Evolutionary conservation across 345 rosid species (phyloP).

Genomic region (Ceriops decandra): DNA sequence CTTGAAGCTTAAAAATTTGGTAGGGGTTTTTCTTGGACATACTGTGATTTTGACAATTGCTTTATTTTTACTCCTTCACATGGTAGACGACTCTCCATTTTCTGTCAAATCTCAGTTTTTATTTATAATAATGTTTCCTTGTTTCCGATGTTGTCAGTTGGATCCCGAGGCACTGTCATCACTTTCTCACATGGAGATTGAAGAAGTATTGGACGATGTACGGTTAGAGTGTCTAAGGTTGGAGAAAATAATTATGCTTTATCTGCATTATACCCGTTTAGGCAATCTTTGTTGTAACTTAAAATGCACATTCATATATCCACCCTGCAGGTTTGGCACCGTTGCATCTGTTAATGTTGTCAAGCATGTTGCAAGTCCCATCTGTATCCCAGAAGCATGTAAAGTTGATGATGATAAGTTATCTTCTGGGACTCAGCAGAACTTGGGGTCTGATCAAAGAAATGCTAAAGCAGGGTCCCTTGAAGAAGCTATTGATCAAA

Average conservation of each 20-base stretch:
- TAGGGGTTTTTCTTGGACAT: conserved; percentile 22
- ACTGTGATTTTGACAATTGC: background rate
- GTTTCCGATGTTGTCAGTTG: conserved; percentile 36
- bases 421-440: conserved; percentile 17
- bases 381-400: conserved; percentile 17
- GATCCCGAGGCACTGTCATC: conserved; percentile 45
- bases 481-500: conserved; percentile 15
- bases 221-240: conserved; percentile 87
- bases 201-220: conserved; percentile 79
- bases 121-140: conserved; percentile 18
- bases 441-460: conserved; percentile 17
- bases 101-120: background rate
- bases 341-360: conserved; percentile 68
- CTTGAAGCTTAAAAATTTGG: conserved; percentile 83
- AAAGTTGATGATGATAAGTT: conserved; percentile 20
- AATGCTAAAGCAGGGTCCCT: conserved; percentile 22
- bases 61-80: conserved; percentile 2
- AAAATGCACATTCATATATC: conserved; percentile 8
- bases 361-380: conserved; percentile 29
- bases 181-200: conserved; percentile 53
- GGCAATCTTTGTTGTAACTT: background rate
- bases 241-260: conserved; percentile 17
- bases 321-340: conserved; percentile 78
- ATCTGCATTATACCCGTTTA: conserved; percentile 14
- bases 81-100: background rate